A percentile compares a stretch with the other conserved stretches of the same genome.
phyloP scores from a whole-genome alignment of 768 basidiomycete genomes.

The Lentinula guzmanii region DNA sequence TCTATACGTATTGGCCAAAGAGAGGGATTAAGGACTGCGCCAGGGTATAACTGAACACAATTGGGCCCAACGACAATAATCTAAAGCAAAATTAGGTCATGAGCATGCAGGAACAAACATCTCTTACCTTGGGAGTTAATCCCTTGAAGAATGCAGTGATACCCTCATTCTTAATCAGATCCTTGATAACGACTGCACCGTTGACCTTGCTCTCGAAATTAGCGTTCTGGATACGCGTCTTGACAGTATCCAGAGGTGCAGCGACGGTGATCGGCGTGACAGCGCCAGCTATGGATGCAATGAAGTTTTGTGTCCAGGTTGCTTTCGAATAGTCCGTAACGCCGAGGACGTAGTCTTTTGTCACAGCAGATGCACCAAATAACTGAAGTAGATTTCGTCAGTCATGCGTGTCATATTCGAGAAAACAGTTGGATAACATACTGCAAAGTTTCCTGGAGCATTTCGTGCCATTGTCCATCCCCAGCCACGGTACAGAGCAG shows the following conservation, averaged over 20 bases:
- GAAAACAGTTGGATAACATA: conserved; percentile 30
- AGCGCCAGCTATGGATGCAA: conserved; percentile 91
- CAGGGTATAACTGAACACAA: conserved; percentile 97
- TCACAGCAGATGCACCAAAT: conserved; percentile 92
- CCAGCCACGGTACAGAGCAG: conserved; percentile 93
- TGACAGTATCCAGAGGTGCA: conserved; percentile 92
- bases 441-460: conserved; percentile 92
- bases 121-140: conserved; percentile 83
- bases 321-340: conserved; percentile 88
- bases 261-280: conserved; percentile 94
- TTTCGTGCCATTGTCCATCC: conserved; percentile 99
- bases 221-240: conserved; percentile 97
- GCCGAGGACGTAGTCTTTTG: conserved; percentile 90
- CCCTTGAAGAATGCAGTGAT: conserved; percentile 89
- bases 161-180: conserved; percentile 86
- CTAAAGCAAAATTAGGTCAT: conserved; percentile 29
- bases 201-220: conserved; percentile 87
- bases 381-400: conserved; percentile 45
- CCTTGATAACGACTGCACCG: conserved; percentile 77
- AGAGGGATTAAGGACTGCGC: conserved; percentile 94
- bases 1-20: conserved; percentile 78
- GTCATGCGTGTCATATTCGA: background rate
- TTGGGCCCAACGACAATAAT: conserved; percentile 96
- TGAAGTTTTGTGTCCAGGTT: conserved; percentile 97
- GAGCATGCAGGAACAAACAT: conserved; percentile 15